Evolutionary conservation across 2,329 filamentous ascomycete genomes (phyloP), one percentile per base, ranked within the genome.

Genomic region (Alternaria arbusti): DNA sequence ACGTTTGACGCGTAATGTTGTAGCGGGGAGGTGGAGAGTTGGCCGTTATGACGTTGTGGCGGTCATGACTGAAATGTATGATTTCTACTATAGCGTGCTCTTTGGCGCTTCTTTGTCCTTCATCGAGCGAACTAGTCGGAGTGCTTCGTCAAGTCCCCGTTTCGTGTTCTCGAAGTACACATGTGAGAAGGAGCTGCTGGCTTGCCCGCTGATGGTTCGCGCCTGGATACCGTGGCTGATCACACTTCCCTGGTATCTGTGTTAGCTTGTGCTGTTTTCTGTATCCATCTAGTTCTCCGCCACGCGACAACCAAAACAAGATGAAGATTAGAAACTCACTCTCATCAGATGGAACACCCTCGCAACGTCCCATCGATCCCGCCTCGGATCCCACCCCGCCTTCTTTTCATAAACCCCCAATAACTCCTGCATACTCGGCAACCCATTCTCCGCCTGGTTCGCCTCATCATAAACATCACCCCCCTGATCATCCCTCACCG

Each of bases 351-450:
- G 74, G 40, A 79, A 79, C 5, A 76, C 66, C 54, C 76, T 77
- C 11, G 75, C 75, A 58, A 78, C 68, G 51, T 79, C 72, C 76
- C 75, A 78, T 44, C 69, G 66, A 63, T 78, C 75, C 51, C 57
- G 49, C 52, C 74, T 71, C 11, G 91, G 88, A 79, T 94, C 86
- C 86, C 91, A 96, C n/a, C 90, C 90, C 2, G 89, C 87, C 11
- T 87, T 85, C 64, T 87, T 84, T 20, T 82, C 77, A 78, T 93
- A 94, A 88, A 90, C 91, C 49, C 80, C 75, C 45, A 92, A 72
- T 61, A 88, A 83, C 60, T 90, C 83, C 7, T 86, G 81, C 61
- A 86, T 84, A 2, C 82, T 82, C 6, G 89, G 90, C 56, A 94
- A 84, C 3, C 93, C 93, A 1, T 88, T 88, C 0, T 87, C 88